Evolutionary conservation across 495 filamentous ascomycete species (phyloP), one percentile per base, ranked within the genome.

Genomic region (Margaritispora aquatica): DNA sequence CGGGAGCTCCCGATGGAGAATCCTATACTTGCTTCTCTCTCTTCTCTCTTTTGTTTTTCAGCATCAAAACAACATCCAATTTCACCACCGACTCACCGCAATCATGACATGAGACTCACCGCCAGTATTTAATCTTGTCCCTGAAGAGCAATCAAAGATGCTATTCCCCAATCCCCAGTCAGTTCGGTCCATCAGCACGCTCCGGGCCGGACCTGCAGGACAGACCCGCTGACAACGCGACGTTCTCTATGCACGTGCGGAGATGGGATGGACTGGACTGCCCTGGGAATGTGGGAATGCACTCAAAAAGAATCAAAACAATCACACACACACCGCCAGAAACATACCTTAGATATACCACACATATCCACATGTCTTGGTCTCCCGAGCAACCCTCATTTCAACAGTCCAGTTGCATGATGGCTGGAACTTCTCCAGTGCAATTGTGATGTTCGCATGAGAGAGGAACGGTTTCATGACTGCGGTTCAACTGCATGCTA

Each of bases 131-230:
- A 5, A 24, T 4, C 17, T 24, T 24, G n/a, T n/a, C n/a, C n/a
- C n/a, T n/a, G n/a, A n/a, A n/a, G n/a, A n/a, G n/a, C n/a, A n/a
- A n/a, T n/a, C n/a, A n/a, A n/a, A n/a, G n/a, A n/a, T n/a, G n/a
- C n/a, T n/a, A n/a, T n/a, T n/a, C n/a, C n/a, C n/a, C n/a, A n/a
- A n/a, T n/a, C n/a, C n/a, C n/a, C n/a, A n/a, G n/a, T n/a, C n/a
- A n/a, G n/a, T n/a, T n/a, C n/a, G n/a, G n/a, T n/a, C n/a, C 26
- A 26, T 59, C 58, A 60, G 51, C 58, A 55, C 58, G 58, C 51
- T 24, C 29, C 58, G 58, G 58, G 36, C 58, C 58, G 58, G 38
- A 55, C 58, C 55, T 46, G 34, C 58, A 27, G 26, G 21, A 27
- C 1, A 22, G 31, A 36, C 24, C 38, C 29, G 36, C 19, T 38